Base-by-base conservation (phyloP, 164 flowering plant genomes). In the Vitis cinerea region DNA sequence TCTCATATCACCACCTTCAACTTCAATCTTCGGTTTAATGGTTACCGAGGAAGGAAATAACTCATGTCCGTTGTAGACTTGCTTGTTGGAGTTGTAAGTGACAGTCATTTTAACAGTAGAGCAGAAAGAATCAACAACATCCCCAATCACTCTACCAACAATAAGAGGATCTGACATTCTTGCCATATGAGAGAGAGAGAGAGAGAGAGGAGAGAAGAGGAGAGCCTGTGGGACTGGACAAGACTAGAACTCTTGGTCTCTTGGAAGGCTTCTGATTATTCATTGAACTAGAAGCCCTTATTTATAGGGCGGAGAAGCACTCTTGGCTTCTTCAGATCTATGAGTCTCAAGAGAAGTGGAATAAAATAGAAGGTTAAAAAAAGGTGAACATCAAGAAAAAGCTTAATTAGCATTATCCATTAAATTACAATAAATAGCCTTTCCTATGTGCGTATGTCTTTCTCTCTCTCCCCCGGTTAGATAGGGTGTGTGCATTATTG, bases 111-210 rank as follows among this genome's bases (percentile, higher is more conserved):
- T 77, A 16, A 82, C 74, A 7, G 75, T 65, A 27, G 88, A 86
- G 37, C 74, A 59, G 82, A 85, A 87, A 57, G 54, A 14, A 60
- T 92, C 92, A 29, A 90, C 14, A 16, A 92, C 92, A 76, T 92
- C 98, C 68, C 94, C 96, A 23, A 92, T 80, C 56, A 92, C 96
- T 79, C 88, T 84, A 19, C 90, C 91, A 2, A 90, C 71, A 14
- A 79, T 60, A 1, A 92, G 87, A 8, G 98, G 86, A 14, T 93
- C 92, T 23, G 73, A 59, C 19, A 61, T 17, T 61, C 75, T 82
- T 49, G 77, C 75, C 86, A 82, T 80, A 37, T 37, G 56, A 49
- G 14, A 30, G 51, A 23, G 23, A 63, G 29, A 2, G 31, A 59
- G 50, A 63, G 63, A 27, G 17, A 10, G 10, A 37, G 27, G 50